Base-by-base conservation (phyloP, 768 basidiomycete genomes). In the Podaxis sp. region DNA sequence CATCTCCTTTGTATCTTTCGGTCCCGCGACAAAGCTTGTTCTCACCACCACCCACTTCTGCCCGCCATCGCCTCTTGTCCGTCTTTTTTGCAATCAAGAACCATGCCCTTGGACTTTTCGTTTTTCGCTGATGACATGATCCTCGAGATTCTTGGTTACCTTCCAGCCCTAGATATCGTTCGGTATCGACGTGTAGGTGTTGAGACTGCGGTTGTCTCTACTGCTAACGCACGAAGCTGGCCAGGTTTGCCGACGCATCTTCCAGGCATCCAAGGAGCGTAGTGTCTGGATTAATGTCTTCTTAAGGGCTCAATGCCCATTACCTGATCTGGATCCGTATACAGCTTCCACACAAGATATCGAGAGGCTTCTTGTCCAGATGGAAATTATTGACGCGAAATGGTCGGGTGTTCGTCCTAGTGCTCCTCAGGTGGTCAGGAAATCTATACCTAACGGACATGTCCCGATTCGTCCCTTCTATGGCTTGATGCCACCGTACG, bases 341-440 rank as follows among this genome's bases (percentile, higher is more conserved):
- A 53, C 51, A 53, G 36, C 39, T 1, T 28, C 60, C n/a, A 33
- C 40, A 54, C 4, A 54, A 33, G 52, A 53, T 12, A 17, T 61
- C n/a, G 60, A 61, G 52, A 61, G 22, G 8, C 13, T 54, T 4
- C 52, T 61, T 36, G 51, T 61, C 7, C 51, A 19, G 40, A 54
- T 33, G 52, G 52, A 61, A 46, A 61, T 61, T 17, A 61, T 61
- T 38, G 40, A 61, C 28, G 60, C 60, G 13, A 61, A 61, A 30
- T 61, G 60, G 51, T 39, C 52, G 19, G 52, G 52, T 2, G 30
- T 24, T 42, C 52, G 60, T 28, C 52, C 26, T 11, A 30, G 39
- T 2, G 28, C n/a, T 19, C 52, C 60, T 33, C 60, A 44, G 17
- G 26, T 39, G 12, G 12, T 39, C 15, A 38, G 19, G 54, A 56